Evolutionary conservation across 345 rosid species (phyloP).

Genomic region (Sapria himalayana): DNA sequence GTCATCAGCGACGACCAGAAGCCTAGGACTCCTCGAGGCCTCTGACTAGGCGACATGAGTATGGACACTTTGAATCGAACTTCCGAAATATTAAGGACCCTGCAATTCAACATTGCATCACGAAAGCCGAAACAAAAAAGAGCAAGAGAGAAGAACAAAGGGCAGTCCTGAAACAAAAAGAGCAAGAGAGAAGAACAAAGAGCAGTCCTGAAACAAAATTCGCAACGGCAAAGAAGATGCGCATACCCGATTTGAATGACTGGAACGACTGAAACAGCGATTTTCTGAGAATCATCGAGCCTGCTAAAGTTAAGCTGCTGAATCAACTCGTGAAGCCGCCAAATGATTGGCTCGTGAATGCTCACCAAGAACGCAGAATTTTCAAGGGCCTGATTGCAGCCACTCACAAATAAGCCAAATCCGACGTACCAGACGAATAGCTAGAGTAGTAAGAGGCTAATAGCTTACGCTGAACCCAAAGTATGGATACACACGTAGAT

Average conservation of each 20-base stretch:
- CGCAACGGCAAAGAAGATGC: too few species aligned
- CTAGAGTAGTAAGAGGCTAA: too few species aligned
- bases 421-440: too few species aligned
- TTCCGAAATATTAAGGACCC: slow-evolving; percentile 73
- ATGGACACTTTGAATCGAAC: slow-evolving; percentile 78
- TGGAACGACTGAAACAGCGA: slow-evolving; percentile 94
- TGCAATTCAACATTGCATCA: slow-evolving; percentile 17
- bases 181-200: slow-evolving; percentile 3
- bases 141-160: slow-evolving; percentile 3
- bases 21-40: slow-evolving; percentile 94
- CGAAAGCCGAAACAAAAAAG: slow-evolving; percentile 3
- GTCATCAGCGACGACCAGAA: slow-evolving; percentile 98
- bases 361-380: slow-evolving; percentile 65
- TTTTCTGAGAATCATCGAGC: slow-evolving; percentile 33
- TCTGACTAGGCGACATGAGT: slow-evolving; percentile 93
- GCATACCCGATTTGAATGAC: slow-evolving; percentile 80
- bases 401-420: slow-evolving; percentile 31
- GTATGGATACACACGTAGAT: slow-evolving; percentile 64
- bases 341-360: slow-evolving; percentile 90
- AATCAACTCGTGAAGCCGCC: slow-evolving; percentile 98
- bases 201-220: too few species aligned
- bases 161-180: slow-evolving; percentile 4
- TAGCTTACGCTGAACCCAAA: slow-evolving; percentile 64
- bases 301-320: slow-evolving; percentile 66
- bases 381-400: slow-evolving; percentile 51